These are phyloP conservation scores for Neofusicoccum kwambonambiense DNA, from an alignment of 2,329 filamentous ascomycete species.

Conservation along the genomic window DNA sequence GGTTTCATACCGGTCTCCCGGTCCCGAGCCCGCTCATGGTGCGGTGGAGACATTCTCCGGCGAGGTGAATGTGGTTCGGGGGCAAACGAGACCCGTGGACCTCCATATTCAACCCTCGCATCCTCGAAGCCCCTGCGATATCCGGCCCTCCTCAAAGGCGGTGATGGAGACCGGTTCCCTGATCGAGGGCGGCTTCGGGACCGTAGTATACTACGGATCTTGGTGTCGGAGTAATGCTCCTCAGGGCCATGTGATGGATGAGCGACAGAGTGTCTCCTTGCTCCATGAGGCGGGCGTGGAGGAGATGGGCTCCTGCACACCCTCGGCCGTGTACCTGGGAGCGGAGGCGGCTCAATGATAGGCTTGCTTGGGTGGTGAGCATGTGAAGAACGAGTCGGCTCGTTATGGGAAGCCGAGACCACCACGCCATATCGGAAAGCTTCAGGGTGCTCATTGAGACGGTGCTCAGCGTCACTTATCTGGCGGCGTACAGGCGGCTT, in stretches of 20 bases:
- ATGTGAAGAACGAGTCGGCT: neutral
- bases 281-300: constrained; percentile 20
- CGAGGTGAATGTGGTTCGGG: neutral
- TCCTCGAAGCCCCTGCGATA: neutral
- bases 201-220: constrained; percentile 29
- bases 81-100: constrained; percentile 4
- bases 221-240: neutral
- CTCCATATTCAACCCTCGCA: neutral
- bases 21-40: neutral
- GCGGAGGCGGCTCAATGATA: neutral
- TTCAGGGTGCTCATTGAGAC: constrained; percentile 28
- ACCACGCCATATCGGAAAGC: constrained; percentile 20
- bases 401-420: neutral
- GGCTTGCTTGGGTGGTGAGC: neutral
- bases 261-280: constrained; percentile 19
- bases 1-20: neutral
- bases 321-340: constrained; percentile 14
- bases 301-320: constrained; percentile 21
- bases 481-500: neutral
- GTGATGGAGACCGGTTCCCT: constrained; percentile 22
- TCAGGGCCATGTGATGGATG: neutral
- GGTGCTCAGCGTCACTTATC: constrained; percentile 25
- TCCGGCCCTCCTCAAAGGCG: neutral
- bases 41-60: neutral
- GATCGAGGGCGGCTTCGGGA: constrained; percentile 20